Percentiles rank a stretch among this genome's conserved stretches.
These are phyloP conservation scores for Populus pruinosa DNA, from an alignment of 345 rosid genomes.

Conservation along the genomic window DNA sequence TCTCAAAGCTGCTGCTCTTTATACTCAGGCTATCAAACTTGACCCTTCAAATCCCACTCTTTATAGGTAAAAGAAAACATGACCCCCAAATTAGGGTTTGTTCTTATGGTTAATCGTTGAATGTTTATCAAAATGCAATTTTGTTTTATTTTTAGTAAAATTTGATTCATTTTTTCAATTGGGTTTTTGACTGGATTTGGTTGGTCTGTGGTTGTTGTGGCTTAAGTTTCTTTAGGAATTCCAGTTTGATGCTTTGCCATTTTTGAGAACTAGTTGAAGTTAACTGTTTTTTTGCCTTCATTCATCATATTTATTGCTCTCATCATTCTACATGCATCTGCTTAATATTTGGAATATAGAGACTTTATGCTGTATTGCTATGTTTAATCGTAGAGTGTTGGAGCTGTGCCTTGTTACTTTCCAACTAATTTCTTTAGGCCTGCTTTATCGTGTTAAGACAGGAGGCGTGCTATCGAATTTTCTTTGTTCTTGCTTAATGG, in stretches of 20 bases:
- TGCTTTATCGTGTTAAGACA: background rate
- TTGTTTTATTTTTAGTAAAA: constrained; percentile 9
- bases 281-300: background rate
- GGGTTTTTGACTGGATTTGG: background rate
- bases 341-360: background rate
- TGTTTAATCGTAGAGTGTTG: background rate
- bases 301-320: background rate
- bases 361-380: background rate
- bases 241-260: background rate
- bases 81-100: background rate
- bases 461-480: background rate
- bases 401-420: background rate
- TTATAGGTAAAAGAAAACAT: constrained; percentile 48
- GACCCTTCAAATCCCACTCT: constrained; percentile 90
- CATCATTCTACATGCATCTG: background rate
- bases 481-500: background rate
- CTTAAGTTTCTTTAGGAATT: background rate
- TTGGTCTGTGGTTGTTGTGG: background rate
- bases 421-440: background rate
- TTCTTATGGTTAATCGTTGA: background rate
- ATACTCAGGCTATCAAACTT: constrained; percentile 94
- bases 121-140: constrained; percentile 9
- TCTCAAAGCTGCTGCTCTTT: constrained; percentile 97
- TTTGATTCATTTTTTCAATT: background rate
- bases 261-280: background rate